These are phyloP conservation scores for Plasmodium blacklocki DNA, from an alignment of 169 alveolate species.

Conservation along the genomic window DNA sequence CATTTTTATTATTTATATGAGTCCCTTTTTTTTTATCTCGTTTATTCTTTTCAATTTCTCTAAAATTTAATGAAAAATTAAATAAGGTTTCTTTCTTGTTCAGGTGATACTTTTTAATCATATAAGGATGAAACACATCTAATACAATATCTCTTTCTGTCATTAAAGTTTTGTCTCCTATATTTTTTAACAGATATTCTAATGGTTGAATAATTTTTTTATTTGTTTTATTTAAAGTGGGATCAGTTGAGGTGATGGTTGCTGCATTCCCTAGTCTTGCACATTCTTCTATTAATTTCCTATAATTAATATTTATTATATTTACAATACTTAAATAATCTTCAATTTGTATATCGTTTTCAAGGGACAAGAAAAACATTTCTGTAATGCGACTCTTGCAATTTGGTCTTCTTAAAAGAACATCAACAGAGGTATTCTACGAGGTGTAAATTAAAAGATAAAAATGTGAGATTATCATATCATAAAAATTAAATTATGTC, in stretches of 20 bases:
- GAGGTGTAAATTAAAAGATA: not conserved
- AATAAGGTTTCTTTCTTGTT: conserved; percentile 54
- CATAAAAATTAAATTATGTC: too few species aligned
- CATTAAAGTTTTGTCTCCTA: conserved; percentile 39
- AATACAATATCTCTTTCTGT: conserved; percentile 66
- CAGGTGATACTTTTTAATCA: conserved; percentile 40
- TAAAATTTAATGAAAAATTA: conserved; percentile 48
- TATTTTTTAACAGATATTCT: conserved; percentile 25
- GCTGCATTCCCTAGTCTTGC: conserved; percentile 11
- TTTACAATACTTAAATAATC: conserved; percentile 45
- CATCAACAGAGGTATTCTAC: conserved; percentile 70
- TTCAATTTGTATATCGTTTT: conserved; percentile 57
- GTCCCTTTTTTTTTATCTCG: not conserved
- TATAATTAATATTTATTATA: conserved; percentile 33
- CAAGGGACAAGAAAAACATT: conserved; percentile 45
- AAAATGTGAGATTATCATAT: not conserved
- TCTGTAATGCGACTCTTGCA: conserved; percentile 64
- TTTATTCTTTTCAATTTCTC: conserved; percentile 34
- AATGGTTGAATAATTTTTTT: conserved; percentile 45
- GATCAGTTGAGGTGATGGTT: not conserved
- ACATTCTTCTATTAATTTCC: conserved; percentile 50
- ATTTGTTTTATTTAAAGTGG: conserved; percentile 11
- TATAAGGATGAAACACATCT: conserved; percentile 53
- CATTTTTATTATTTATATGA: not conserved
- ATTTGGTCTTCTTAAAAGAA: conserved; percentile 53